phyloP scores from a whole-genome alignment of 2,329 filamentous ascomycete genomes.

The Tolypocladium nubicola region DNA sequence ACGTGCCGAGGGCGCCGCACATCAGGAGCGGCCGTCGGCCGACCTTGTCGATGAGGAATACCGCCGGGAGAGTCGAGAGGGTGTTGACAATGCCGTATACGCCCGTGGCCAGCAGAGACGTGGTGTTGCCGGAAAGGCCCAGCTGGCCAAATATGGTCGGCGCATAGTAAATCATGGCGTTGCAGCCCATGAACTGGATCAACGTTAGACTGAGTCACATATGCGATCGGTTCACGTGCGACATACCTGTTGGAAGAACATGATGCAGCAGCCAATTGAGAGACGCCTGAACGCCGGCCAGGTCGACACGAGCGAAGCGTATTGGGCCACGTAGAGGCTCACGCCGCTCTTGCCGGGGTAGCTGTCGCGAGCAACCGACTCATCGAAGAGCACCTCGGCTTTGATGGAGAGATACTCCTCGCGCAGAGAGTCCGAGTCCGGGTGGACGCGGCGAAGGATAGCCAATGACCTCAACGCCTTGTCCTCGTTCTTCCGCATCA shows the following conservation, averaged over 20 bases:
- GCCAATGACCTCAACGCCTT: constrained; percentile 19
- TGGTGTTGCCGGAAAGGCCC: constrained; percentile 29
- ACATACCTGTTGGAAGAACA: constrained; percentile 46
- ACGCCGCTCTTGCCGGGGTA: constrained; percentile 19
- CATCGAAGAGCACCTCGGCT: constrained; percentile 25
- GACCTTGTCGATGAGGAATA: constrained; percentile 41
- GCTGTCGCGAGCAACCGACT: constrained; percentile 13
- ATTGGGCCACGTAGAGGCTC: constrained; percentile 18
- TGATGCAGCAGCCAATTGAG: constrained; percentile 41
- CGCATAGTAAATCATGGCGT: constrained; percentile 37
- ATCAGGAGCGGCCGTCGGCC: constrained; percentile 56
- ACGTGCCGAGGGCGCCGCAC: constrained; percentile 52
- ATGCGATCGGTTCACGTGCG: constrained; percentile 10
- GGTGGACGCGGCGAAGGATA: constrained; percentile 19
- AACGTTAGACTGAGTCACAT: no score
- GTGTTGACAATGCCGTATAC: constrained; percentile 47
- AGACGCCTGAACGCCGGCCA: constrained; percentile 29
- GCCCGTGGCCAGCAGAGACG: constrained; percentile 42
- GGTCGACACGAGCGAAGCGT: constrained; percentile 17
- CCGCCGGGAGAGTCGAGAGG: constrained; percentile 27
- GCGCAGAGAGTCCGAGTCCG: constrained; percentile 17
- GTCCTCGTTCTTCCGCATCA: constrained; percentile 20
- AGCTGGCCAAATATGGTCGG: constrained; percentile 33
- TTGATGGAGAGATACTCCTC: constrained; percentile 25
- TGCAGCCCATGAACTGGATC: constrained; percentile 35